These are phyloP conservation scores for Cucurbita maxima DNA, from an alignment of 306 rosid genomes.

Conservation along the genomic window DNA sequence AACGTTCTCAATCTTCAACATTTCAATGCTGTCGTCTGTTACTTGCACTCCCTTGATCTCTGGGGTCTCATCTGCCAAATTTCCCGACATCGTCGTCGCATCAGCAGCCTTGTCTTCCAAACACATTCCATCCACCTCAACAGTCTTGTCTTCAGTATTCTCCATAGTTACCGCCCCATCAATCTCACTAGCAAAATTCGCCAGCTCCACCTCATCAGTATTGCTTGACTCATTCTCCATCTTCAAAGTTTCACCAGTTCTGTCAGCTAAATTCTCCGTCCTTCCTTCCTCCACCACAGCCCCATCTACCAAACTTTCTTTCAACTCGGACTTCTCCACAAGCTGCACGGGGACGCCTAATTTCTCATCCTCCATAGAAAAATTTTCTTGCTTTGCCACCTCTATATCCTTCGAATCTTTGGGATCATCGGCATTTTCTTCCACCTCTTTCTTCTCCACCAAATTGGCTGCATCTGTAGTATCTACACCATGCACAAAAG, in stretches of 20 bases:
- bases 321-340: background rate
- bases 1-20: background rate
- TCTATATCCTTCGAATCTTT: background rate
- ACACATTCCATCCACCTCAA: background rate
- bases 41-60: background rate
- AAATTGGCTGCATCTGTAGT: background rate
- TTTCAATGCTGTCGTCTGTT: background rate
- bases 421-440: background rate
- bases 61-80: background rate
- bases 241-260: constrained; percentile 2
- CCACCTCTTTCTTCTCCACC: background rate
- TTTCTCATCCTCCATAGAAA: background rate
- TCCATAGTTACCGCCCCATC: constrained; percentile 9
- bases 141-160: constrained; percentile 14
- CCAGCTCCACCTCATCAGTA: constrained; percentile 9
- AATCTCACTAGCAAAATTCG: background rate
- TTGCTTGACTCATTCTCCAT: constrained; percentile 16
- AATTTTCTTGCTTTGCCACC: background rate
- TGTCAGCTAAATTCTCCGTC: background rate
- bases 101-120: background rate
- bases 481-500: background rate
- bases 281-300: background rate
- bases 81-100: background rate
- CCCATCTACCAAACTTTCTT: constrained; percentile 1
- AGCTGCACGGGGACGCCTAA: background rate